These are phyloP conservation scores for Penicillium ucsense DNA, from an alignment of 495 filamentous ascomycete genomes.

Conservation along the genomic window DNA sequence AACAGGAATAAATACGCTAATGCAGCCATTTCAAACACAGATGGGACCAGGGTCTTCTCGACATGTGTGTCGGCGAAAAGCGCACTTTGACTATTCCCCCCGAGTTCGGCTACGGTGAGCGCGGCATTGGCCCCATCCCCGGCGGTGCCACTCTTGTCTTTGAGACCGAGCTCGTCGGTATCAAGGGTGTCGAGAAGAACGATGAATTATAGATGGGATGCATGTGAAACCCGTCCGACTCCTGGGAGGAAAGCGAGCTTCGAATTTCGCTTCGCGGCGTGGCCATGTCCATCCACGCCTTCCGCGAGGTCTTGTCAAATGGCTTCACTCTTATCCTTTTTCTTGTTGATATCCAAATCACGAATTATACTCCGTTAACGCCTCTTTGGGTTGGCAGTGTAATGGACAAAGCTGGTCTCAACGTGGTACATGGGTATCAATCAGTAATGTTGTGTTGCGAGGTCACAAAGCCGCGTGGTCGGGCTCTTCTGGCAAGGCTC, in stretches of 20 bases:
- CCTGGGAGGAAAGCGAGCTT: too few relatives aligned
- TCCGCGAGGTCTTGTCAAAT: neutral
- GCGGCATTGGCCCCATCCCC: conserved; percentile 68
- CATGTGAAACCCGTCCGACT: neutral
- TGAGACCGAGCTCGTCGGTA: conserved; percentile 85
- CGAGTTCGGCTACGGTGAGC: conserved; percentile 71
- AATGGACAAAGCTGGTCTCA: too few relatives aligned
- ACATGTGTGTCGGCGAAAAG: conserved; percentile 98
- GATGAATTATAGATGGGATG: conserved; percentile 39
- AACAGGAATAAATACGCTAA: neutral
- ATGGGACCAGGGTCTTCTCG: conserved; percentile 85
- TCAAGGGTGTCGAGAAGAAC: conserved; percentile 60
- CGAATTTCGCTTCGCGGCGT: too few relatives aligned
- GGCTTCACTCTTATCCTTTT: neutral
- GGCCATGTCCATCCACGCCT: neutral
- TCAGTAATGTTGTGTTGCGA: too few relatives aligned
- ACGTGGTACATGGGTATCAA: too few relatives aligned
- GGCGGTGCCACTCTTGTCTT: conserved; percentile 75
- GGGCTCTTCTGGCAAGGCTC: too few relatives aligned
- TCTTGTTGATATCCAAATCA: too few relatives aligned
- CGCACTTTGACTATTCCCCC: conserved; percentile 87
- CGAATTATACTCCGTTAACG: too few relatives aligned
- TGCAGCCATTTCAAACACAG: conserved; percentile 15
- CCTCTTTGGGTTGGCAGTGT: too few relatives aligned
- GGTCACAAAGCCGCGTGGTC: too few relatives aligned